Percentiles rank a stretch among this genome's conserved stretches.
Conservation (phyloP, 1,284 basidiomycete species). For the Cutaneotrichosporon mucoides region DNA sequence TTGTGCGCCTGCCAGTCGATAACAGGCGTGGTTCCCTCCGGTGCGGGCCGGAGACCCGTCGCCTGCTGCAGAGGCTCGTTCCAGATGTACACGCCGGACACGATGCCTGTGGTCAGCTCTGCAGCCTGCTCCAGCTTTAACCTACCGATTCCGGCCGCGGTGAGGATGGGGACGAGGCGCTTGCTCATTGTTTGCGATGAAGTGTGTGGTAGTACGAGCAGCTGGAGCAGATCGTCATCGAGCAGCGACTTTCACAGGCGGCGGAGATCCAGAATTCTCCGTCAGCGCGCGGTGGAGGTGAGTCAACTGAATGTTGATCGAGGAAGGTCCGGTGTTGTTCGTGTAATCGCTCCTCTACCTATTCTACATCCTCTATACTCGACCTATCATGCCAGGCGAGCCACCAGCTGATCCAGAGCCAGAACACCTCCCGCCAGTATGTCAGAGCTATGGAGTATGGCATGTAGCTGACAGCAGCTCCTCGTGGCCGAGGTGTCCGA, state of each 20-base stretch:
- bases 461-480: conserved; percentile 57
- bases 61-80: conserved; percentile 32
- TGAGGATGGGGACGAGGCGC: conserved; percentile 23
- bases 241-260: neutral
- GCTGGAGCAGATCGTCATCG: neutral
- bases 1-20: neutral
- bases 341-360: neutral
- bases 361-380: neutral
- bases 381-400: no score
- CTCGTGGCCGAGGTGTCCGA: conserved; percentile 71
- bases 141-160: conserved; percentile 33
- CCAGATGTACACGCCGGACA: conserved; percentile 37
- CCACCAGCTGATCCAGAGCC: neutral
- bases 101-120: conserved; percentile 25
- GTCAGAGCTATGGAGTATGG: no score
- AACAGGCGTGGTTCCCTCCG: conserved; percentile 1
- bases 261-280: neutral
- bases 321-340: no score
- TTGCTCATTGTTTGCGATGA: conserved; percentile 17
- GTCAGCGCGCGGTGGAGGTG: neutral
- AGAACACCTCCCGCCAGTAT: neutral
- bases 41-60: conserved; percentile 23
- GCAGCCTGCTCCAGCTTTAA: neutral
- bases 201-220: neutral
- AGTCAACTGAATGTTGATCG: neutral